Evolutionary conservation across 768 basidiomycete species (phyloP).

Genomic region (Mycena sanguinolenta): DNA sequence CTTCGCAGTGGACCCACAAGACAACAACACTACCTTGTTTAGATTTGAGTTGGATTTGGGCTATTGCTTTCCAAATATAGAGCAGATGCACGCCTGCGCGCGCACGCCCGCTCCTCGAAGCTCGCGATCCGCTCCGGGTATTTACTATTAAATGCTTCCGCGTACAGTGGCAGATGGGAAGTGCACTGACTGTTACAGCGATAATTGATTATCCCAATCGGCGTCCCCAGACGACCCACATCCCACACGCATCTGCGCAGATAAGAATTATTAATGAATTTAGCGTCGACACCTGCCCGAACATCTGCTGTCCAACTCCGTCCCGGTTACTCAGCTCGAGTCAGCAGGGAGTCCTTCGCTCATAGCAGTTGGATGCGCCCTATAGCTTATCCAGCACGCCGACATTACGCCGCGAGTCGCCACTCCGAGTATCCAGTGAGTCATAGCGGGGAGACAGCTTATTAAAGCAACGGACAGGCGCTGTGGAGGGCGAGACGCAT

Average conservation of each 20-base stretch:
- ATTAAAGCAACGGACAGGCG: neutral
- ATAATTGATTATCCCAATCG: constrained; percentile 4
- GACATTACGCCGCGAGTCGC: constrained; percentile 13
- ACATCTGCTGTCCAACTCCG: neutral
- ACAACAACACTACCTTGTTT: constrained; percentile 18
- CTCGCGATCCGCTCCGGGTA: neutral
- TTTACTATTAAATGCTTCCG: constrained; percentile 1
- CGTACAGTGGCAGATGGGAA: neutral
- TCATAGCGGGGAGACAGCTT: neutral
- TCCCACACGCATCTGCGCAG: constrained; percentile 15
- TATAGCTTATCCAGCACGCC: constrained; percentile 14
- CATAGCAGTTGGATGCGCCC: constrained; percentile 15
- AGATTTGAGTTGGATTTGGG: constrained; percentile 2
- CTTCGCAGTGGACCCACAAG: constrained; percentile 24
- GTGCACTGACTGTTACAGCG: neutral
- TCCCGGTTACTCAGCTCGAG: constrained; percentile 10
- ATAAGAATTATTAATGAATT: constrained; percentile 18
- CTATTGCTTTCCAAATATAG: neutral
- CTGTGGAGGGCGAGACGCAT: neutral
- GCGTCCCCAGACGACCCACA: neutral
- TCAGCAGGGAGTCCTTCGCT: constrained; percentile 3
- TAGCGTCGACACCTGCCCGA: neutral
- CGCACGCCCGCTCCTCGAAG: too few relatives aligned
- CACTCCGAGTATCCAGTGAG: neutral
- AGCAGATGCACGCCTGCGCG: neutral